Evolutionary conservation across 179 eudicot genomes (phyloP).

Genomic region (Patellifolia procumbens): DNA sequence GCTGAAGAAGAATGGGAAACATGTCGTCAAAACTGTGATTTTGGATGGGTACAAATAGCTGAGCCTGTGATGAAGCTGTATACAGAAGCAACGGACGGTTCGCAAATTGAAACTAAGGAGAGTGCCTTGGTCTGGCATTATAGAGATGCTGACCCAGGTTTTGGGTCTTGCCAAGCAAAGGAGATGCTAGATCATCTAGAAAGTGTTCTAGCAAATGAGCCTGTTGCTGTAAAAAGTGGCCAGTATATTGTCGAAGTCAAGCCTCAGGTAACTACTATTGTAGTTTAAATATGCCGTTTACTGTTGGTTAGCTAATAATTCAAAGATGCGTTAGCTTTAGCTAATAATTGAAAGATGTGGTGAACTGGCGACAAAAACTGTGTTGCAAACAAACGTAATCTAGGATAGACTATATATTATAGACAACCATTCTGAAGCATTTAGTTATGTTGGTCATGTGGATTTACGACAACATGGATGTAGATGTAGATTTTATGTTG

Average conservation of each 20-base stretch:
- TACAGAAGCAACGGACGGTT: slow-evolving; percentile 83
- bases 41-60: slow-evolving; percentile 83
- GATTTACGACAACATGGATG: too few relatives aligned
- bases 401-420: slow-evolving; percentile 4
- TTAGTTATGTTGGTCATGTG: too few relatives aligned
- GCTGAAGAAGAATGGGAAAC: slow-evolving; percentile 68
- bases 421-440: too few relatives aligned
- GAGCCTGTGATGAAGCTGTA: slow-evolving; percentile 83
- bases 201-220: slow-evolving; percentile 88
- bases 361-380: neutral
- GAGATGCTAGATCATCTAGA: slow-evolving; percentile 87
- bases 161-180: slow-evolving; percentile 81
- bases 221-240: slow-evolving; percentile 84
- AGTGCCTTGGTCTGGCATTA: slow-evolving; percentile 81
- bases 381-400: neutral
- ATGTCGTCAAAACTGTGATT: slow-evolving; percentile 62
- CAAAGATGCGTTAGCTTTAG: neutral
- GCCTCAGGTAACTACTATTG: slow-evolving; percentile 58
- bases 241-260: slow-evolving; percentile 72
- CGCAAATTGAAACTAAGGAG: slow-evolving; percentile 67
- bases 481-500: too few relatives aligned
- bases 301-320: neutral
- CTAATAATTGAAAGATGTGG: neutral
- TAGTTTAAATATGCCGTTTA: neutral
- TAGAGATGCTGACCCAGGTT: slow-evolving; percentile 77